These are phyloP conservation scores for Ramaria sp. DNA, from an alignment of 768 basidiomycete species.

Conservation along the genomic window DNA sequence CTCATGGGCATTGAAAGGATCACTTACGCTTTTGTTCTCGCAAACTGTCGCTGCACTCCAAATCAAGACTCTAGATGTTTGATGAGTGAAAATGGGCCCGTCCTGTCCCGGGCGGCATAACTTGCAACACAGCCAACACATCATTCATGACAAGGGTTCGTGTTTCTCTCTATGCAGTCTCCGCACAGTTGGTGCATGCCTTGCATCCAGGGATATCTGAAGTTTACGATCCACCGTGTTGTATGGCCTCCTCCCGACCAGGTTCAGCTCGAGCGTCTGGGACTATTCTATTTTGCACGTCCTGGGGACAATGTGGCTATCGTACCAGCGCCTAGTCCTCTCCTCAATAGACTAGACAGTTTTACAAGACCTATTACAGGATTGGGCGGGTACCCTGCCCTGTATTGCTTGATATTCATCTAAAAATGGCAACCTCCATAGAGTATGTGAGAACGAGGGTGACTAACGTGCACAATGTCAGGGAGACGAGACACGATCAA, in stretches of 20 bases:
- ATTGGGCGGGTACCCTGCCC: constrained; percentile 11
- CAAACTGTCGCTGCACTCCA: constrained; percentile 27
- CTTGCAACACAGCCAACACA: constrained; percentile 22
- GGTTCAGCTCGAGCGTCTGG: constrained; percentile 22
- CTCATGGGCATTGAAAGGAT: constrained; percentile 13
- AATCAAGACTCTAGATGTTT: constrained; percentile 25
- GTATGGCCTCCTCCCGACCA: constrained; percentile 27
- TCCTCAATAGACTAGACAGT: constrained; percentile 6
- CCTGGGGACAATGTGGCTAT: constrained; percentile 23
- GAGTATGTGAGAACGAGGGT: constrained; percentile 15
- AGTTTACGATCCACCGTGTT: constrained; percentile 28
- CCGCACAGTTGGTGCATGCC: not conserved
- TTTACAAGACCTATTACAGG: constrained; percentile 11
- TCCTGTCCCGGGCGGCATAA: constrained; percentile 23
- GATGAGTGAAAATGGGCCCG: constrained; percentile 28
- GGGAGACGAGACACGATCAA: constrained; percentile 6
- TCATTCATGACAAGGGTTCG: constrained; percentile 19
- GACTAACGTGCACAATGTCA: constrained; percentile 12
- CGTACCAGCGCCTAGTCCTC: constrained; percentile 11
- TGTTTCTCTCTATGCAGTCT: not conserved
- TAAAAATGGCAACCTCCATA: constrained; percentile 1
- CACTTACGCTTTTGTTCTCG: constrained; percentile 28
- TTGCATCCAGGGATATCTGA: constrained; percentile 21
- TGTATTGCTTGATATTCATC: constrained; percentile 1
- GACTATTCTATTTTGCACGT: constrained; percentile 26